phyloP scores from a whole-genome alignment of 257 asterid species.

The Scutellaria minor region DNA sequence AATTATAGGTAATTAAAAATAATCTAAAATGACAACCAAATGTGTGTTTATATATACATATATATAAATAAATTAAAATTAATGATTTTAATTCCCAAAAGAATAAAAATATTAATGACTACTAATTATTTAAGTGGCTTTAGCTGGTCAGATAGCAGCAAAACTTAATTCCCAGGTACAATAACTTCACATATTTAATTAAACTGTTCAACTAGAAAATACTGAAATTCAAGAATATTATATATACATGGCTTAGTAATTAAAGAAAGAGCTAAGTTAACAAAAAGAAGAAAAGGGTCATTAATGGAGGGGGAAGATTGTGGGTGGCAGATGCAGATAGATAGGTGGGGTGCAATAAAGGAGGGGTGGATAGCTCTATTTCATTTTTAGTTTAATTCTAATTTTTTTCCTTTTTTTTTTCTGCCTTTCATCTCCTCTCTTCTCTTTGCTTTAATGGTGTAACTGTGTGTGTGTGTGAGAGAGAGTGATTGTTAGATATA shows the following conservation, averaged over 20 bases:
- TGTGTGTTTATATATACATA: no score
- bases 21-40: neutral
- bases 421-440: neutral
- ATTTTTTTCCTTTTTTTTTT: neutral
- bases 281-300: conserved; percentile 18
- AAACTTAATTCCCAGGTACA: conserved; percentile 17
- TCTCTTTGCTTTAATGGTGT: neutral
- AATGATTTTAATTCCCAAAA: neutral
- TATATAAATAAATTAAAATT: no score
- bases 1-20: conserved; percentile 38
- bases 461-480: conserved; percentile 31
- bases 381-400: conserved; percentile 25
- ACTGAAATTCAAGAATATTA: neutral
- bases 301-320: conserved; percentile 41
- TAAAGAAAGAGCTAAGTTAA: neutral
- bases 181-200: conserved; percentile 19
- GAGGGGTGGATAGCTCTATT: conserved; percentile 41
- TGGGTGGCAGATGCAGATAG: conserved; percentile 37
- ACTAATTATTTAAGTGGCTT: conserved; percentile 25
- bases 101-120: neutral
- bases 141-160: conserved; percentile 32
- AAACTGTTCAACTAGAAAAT: no score
- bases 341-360: conserved; percentile 44
- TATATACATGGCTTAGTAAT: conserved; percentile 12
- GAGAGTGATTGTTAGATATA: conserved; percentile 39